phyloP scores from a whole-genome alignment of 371 early-diverging fungal genomes.

The Blakeslea trispora region DNA sequence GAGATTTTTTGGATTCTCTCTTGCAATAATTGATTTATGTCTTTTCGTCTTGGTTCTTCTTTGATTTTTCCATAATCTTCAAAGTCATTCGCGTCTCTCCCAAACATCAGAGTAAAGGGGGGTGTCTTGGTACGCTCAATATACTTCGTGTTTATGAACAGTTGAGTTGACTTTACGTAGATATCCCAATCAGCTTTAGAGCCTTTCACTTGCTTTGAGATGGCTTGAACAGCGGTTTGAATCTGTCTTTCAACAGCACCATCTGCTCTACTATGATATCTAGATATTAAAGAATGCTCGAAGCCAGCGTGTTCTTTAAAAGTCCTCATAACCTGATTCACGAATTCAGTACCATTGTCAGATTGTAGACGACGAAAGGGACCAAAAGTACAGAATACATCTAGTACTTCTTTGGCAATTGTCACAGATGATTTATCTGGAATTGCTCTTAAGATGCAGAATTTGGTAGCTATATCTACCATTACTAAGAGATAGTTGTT shows the following conservation, averaged over 20 bases:
- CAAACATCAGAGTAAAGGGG: conserved; percentile 19
- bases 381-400: conserved; percentile 1
- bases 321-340: background rate
- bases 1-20: too few relatives aligned
- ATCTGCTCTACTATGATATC: background rate
- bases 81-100: conserved; percentile 11
- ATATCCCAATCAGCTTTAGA: conserved; percentile 13
- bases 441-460: conserved; percentile 1
- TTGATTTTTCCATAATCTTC: conserved; percentile 10
- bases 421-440: conserved; percentile 4
- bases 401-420: conserved; percentile 1
- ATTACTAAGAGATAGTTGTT: conserved; percentile 4
- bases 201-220: conserved; percentile 5
- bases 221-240: background rate
- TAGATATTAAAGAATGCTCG: background rate
- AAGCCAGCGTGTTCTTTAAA: background rate
- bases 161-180: conserved; percentile 13
- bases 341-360: conserved; percentile 1
- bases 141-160: conserved; percentile 10
- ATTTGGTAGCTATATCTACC: conserved; percentile 4
- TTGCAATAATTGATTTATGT: background rate
- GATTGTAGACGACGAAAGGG: background rate
- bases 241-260: background rate
- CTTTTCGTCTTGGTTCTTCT: background rate
- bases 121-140: background rate